A percentile compares a stretch with the other conserved stretches of the same genome.
Evolutionary conservation across 257 asterid species (phyloP).

Genomic region (Nicotiana knightiana): DNA sequence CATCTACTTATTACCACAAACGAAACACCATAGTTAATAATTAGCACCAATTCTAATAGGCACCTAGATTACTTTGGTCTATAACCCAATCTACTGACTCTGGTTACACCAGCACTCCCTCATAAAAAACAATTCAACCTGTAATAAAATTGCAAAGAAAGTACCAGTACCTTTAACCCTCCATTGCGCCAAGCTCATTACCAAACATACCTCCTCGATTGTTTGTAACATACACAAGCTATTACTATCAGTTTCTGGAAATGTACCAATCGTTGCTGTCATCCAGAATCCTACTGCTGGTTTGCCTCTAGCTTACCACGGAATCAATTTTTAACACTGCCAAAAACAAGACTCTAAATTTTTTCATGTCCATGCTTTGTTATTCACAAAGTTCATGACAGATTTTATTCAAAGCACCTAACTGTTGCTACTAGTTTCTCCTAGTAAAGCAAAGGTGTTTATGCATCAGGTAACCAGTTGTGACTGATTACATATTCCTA

Average conservation of each 20-base stretch:
- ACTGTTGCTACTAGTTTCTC: not conserved
- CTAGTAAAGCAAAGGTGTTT: not conserved
- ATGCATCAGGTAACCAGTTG: not conserved
- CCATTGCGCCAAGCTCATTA: not conserved
- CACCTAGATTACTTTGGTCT: not conserved
- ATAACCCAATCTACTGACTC: not conserved
- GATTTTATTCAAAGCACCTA: not conserved
- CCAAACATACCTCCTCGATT: not conserved
- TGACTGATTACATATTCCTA: not conserved
- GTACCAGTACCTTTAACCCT: not conserved
- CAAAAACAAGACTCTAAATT: not conserved
- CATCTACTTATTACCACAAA: not conserved
- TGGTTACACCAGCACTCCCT: not conserved
- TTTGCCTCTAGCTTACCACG: not conserved
- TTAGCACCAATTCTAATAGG: not conserved
- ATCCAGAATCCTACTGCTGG: not conserved
- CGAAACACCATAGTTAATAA: not conserved
- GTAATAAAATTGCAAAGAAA: not conserved
- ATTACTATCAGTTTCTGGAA: not conserved
- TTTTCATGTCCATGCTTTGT: not conserved
- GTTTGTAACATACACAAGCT: not conserved
- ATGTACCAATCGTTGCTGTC: not conserved
- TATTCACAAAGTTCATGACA: not conserved
- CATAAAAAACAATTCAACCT: not conserved
- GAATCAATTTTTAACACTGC: not conserved